Percentiles rank a stretch among this genome's conserved stretches.
Evolutionary conservation across 768 basidiomycete species (phyloP).

Genomic region (Lactifluus rugatus): DNA sequence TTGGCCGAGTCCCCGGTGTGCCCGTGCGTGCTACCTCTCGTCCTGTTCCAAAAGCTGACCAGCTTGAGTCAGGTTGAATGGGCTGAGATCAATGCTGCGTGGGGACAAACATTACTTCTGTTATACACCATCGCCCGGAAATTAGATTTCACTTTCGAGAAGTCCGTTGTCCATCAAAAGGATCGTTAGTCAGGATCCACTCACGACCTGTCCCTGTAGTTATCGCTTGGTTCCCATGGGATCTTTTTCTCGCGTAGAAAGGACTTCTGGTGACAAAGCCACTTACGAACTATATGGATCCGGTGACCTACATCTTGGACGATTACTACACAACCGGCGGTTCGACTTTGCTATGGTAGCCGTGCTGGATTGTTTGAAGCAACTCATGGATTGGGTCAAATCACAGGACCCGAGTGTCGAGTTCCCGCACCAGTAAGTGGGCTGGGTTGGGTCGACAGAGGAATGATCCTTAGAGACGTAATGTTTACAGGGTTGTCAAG

Average conservation of each 20-base stretch:
- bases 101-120: slow-evolving; percentile 91
- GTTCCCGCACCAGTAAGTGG: slow-evolving; percentile 77
- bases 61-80: slow-evolving; percentile 67
- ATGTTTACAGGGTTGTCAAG: slow-evolving; percentile 51
- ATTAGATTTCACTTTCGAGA: slow-evolving; percentile 79
- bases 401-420: slow-evolving; percentile 62
- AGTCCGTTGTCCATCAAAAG: slow-evolving; percentile 34
- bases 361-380: slow-evolving; percentile 89
- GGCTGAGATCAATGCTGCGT: slow-evolving; percentile 98
- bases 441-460: not conserved
- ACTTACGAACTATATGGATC: slow-evolving; percentile 92
- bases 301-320: slow-evolving; percentile 81
- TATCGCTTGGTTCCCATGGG: slow-evolving; percentile 91
- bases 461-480: not conserved
- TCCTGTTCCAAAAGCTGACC: slow-evolving; percentile 4
- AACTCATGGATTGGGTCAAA: slow-evolving; percentile 80
- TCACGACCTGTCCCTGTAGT: slow-evolving; percentile 31
- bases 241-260: slow-evolving; percentile 88
- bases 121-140: slow-evolving; percentile 88
- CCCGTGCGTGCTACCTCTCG: slow-evolving; percentile 40
- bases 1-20: slow-evolving; percentile 79
- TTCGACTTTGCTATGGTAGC: slow-evolving; percentile 97
- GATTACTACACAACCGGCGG: slow-evolving; percentile 85
- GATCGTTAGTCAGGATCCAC: slow-evolving; percentile 1
- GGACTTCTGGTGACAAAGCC: slow-evolving; percentile 68